Conservation (phyloP, 768 basidiomycete genomes). For the Naganishia antarctica region DNA sequence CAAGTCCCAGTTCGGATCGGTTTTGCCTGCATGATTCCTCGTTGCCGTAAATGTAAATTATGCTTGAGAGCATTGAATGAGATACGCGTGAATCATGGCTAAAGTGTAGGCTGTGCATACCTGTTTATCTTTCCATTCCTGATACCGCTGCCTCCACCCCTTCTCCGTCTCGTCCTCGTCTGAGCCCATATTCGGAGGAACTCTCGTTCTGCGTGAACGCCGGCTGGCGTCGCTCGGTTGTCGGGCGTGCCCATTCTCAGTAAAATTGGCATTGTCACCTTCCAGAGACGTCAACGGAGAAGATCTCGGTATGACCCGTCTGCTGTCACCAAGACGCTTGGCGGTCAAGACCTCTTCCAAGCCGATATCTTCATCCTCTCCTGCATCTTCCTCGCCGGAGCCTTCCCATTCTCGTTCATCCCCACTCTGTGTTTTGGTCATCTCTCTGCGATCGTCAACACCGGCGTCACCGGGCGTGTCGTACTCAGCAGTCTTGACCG, state of each 20-base stretch:
- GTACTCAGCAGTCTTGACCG: background rate
- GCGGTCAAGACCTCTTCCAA: background rate
- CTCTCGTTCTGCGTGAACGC: background rate
- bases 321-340: background rate
- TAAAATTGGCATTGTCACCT: background rate
- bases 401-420: background rate
- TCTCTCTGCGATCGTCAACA: background rate
- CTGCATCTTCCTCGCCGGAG: background rate
- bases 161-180: background rate
- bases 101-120: constrained; percentile 8
- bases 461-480: too few relatives aligned
- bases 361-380: background rate
- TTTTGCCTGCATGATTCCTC: constrained; percentile 21
- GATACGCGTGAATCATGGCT: too few relatives aligned
- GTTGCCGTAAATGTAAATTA: constrained; percentile 22
- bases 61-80: too few relatives aligned
- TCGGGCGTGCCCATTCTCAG: background rate
- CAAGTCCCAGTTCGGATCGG: constrained; percentile 16
- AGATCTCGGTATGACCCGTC: background rate
- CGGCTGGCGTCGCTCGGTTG: background rate
- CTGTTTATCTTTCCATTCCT: constrained; percentile 21
- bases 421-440: background rate
- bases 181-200: background rate
- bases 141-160: constrained; percentile 16
- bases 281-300: background rate